A percentile compares a stretch with the other conserved stretches of the same genome.
These are phyloP conservation scores for Sarocladium oryzae DNA, from an alignment of 2,329 filamentous ascomycete species.

Conservation along the genomic window DNA sequence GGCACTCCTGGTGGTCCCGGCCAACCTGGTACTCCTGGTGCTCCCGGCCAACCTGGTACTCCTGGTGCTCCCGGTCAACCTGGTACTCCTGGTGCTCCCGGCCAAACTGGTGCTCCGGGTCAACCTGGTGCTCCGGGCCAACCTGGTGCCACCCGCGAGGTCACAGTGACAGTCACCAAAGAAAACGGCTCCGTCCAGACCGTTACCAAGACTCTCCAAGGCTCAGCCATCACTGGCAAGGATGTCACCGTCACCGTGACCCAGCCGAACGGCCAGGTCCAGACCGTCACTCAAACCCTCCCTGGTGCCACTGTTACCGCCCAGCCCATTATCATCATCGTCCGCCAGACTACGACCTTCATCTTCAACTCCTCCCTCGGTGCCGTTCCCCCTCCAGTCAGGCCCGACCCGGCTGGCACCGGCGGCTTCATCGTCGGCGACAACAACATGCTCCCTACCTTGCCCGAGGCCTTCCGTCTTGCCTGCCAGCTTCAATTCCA, in stretches of 20 bases:
- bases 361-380: slow-evolving; percentile 8
- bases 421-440: slow-evolving; percentile 8
- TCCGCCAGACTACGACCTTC: slow-evolving; percentile 5
- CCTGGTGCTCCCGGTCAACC: too few relatives aligned
- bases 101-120: too few relatives aligned
- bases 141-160: not conserved
- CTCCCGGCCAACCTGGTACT: too few relatives aligned
- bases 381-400: slow-evolving; percentile 3
- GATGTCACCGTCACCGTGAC: slow-evolving; percentile 7
- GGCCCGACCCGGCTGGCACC: not conserved
- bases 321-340: slow-evolving; percentile 7
- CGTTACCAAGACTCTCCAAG: not conserved
- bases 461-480: slow-evolving; percentile 3
- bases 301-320: not conserved
- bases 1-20: too few relatives aligned
- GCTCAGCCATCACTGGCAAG: not conserved
- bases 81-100: too few relatives aligned
- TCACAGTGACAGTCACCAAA: not conserved
- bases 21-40: too few relatives aligned
- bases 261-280: not conserved
- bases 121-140: not conserved
- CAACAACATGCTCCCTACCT: not conserved
- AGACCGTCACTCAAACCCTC: slow-evolving; percentile 6
- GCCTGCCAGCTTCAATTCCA: slow-evolving; percentile 7
- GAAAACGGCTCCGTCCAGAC: not conserved